These are phyloP conservation scores for Penstemon eatonii DNA, from an alignment of 257 asterid genomes.

Conservation along the genomic window DNA sequence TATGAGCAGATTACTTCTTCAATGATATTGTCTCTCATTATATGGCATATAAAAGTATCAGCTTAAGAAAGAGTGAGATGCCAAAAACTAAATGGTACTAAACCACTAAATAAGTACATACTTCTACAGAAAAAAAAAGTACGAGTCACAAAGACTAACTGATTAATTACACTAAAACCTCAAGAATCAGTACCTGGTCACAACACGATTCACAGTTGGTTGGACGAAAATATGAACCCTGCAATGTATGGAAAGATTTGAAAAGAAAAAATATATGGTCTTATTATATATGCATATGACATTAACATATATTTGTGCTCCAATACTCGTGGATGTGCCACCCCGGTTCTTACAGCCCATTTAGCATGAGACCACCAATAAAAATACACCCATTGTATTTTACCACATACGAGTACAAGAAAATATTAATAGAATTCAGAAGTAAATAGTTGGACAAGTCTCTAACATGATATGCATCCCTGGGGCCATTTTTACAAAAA, in stretches of 20 bases:
- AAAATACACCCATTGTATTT: slow-evolving; percentile 5
- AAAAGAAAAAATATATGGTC: slow-evolving; percentile 7
- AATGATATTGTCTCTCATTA: slow-evolving; percentile 15
- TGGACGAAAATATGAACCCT: slow-evolving; percentile 93
- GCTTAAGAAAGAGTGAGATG: slow-evolving; percentile 11
- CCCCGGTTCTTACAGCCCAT: slow-evolving; percentile 18
- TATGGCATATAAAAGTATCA: slow-evolving; percentile 3
- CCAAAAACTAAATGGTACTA: slow-evolving; percentile 12
- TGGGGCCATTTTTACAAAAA: background rate
- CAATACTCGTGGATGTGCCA: slow-evolving; percentile 20
- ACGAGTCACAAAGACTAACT: background rate
- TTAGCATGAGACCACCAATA: slow-evolving; percentile 16
- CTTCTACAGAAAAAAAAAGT: background rate
- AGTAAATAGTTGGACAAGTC: slow-evolving; percentile 17
- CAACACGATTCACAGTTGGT: slow-evolving; percentile 87
- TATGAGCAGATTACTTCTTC: background rate
- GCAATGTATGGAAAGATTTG: slow-evolving; percentile 36
- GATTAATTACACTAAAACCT: slow-evolving; percentile 22
- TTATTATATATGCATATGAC: slow-evolving; percentile 13
- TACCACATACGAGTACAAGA: background rate
- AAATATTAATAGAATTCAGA: slow-evolving; percentile 3
- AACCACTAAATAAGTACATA: background rate
- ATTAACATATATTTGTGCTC: slow-evolving; percentile 1
- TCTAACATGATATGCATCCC: slow-evolving; percentile 9
- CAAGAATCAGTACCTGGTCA: slow-evolving; percentile 65